Conservation (phyloP, 2,329 filamentous ascomycete genomes). For the Penicillium verrucosum region DNA sequence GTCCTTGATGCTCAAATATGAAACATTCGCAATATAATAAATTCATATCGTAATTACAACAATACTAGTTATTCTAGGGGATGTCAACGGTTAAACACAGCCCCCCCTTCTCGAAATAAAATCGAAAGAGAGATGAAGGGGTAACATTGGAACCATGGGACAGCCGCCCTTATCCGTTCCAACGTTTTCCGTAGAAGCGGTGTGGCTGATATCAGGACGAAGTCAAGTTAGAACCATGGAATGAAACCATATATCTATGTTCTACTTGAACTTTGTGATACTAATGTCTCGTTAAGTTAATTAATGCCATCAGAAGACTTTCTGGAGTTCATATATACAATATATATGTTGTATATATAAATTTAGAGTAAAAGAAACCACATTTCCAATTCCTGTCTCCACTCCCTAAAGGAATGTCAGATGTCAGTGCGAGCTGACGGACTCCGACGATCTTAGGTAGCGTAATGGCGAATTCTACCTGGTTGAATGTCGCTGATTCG, state of each 20-base stretch:
- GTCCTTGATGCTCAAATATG: neutral
- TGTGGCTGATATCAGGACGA: constrained; percentile 22
- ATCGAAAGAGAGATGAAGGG: constrained; percentile 16
- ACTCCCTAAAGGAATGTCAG: constrained; percentile 21
- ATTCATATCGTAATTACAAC: neutral
- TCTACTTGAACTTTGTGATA: neutral
- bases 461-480: constrained; percentile 7
- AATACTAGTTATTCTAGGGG: neutral
- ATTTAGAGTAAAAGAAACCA: neutral
- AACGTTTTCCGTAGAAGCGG: constrained; percentile 16
- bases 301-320: constrained; percentile 3
- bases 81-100: neutral
- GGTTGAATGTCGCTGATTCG: constrained; percentile 10
- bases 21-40: neutral
- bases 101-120: neutral
- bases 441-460: constrained; percentile 14
- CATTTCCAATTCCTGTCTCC: neutral
- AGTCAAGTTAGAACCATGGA: constrained; percentile 6
- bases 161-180: neutral
- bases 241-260: neutral
- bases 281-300: neutral
- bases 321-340: neutral
- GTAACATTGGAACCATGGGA: constrained; percentile 19
- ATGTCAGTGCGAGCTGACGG: constrained; percentile 31
- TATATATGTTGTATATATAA: neutral